Base-by-base conservation (phyloP, 2,329 filamentous ascomycete species). In the Trichophaea hybrida region DNA sequence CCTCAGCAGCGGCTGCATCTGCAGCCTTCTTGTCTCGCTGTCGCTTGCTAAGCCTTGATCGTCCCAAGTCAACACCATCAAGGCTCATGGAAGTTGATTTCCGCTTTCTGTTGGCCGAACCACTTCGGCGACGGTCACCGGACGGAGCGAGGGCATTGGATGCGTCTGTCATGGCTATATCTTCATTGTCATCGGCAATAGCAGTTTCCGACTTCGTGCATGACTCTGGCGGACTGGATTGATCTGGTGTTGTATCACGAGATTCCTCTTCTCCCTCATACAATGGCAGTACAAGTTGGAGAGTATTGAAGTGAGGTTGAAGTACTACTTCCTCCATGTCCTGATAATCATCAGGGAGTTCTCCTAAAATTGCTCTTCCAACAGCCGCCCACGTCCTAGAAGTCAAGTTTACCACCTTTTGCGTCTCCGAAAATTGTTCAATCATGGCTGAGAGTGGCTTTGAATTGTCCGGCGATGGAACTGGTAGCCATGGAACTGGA, bases 21-120 rank as follows among this genome's bases (percentile, higher is more conserved):
- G 77, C 74, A 2, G 76, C 78, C 48, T 84, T 81, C 57, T 82
- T 75, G 15, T 80, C 77, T 50, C 82, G 76, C 34, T 81, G 81
- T 54, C 83, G 75, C 68, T 85, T 86, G 70, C 81, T 84, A 59
- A 68, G 61, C 13, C 67, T 62, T 15, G 65, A 53, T n/a, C 50
- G 31, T 37, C 50, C 50, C 44, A 17, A 66, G 34, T 68, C 67
- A n/a, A 64, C 65, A 55, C 59, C 61, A 15, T 67, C 65, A 31
- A 62, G 62, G 1, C 65, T 65, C 12, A 67, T 62, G 1, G 66
- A 66, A 8, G 67, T 66, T n/a, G 64, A 63, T 48, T 69, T 69
- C 40, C 67, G 61, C 52, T 69, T 69, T 44, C 65, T 59, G 10
- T 67, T 67, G n/a, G 65, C 61, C 33, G 66, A 68, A 31, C 64